phyloP scores from a whole-genome alignment of 257 asterid genomes.

The Cordia subcordata region DNA sequence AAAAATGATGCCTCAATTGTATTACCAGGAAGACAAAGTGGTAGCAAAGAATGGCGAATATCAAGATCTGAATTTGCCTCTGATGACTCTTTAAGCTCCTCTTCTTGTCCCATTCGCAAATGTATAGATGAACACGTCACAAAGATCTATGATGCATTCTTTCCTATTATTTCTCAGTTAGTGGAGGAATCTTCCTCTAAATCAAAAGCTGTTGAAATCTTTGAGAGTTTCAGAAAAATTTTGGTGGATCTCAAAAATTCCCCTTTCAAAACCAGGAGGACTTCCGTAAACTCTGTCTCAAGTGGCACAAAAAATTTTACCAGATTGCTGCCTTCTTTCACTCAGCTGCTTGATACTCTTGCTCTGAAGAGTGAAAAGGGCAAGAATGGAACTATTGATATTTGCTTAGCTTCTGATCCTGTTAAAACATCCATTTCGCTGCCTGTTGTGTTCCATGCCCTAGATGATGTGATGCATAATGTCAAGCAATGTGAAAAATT shows the following conservation, averaged over 20 bases:
- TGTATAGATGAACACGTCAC: conserved; percentile 86
- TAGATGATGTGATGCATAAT: conserved; percentile 68
- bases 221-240: conserved; percentile 41
- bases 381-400: conserved; percentile 38
- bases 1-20: conserved; percentile 56
- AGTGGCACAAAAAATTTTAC: conserved; percentile 21
- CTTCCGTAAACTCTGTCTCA: conserved; percentile 38
- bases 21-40: conserved; percentile 93
- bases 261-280: conserved; percentile 76
- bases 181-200: conserved; percentile 45
- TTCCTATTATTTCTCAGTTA: conserved; percentile 48
- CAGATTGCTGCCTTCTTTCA: conserved; percentile 29
- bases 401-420: conserved; percentile 68
- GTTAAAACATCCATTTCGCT: conserved; percentile 73
- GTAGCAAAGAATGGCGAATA: conserved; percentile 78
- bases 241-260: conserved; percentile 59
- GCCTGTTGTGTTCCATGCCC: conserved; percentile 84
- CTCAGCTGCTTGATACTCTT: conserved; percentile 63
- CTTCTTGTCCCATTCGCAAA: conserved; percentile 75
- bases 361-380: conserved; percentile 53
- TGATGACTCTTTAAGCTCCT: conserved; percentile 60
- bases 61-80: conserved; percentile 82
- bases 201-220: conserved; percentile 42
- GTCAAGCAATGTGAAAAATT: conserved; percentile 36
- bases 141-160: conserved; percentile 61